Conservation (phyloP, 495 filamentous ascomycete genomes). For the Aspergillus cavernicola region DNA sequence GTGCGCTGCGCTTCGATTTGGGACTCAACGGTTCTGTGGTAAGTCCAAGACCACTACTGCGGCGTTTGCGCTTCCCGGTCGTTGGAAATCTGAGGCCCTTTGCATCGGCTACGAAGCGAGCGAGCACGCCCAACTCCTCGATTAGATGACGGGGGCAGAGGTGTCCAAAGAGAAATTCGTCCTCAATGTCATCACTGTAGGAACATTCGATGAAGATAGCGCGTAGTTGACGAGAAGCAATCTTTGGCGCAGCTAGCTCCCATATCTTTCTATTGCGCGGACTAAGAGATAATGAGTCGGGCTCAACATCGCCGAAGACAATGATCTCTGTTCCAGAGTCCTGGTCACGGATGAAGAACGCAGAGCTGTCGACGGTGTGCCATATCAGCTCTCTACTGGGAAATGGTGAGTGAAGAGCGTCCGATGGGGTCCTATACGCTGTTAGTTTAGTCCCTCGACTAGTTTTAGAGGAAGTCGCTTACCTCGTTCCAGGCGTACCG, state of each 20-base stretch:
- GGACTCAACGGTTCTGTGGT: constrained; percentile 20
- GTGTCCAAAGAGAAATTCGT: constrained; percentile 80
- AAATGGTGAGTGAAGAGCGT: constrained; percentile 12
- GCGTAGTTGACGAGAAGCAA: constrained; percentile 60
- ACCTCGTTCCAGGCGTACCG: constrained; percentile 26
- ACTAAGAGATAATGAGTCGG: constrained; percentile 75
- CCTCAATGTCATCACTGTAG: constrained; percentile 71
- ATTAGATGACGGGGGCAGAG: constrained; percentile 77
- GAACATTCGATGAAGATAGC: constrained; percentile 96
- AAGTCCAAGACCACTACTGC: constrained; percentile 1
- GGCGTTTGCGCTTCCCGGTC: constrained; percentile 33
- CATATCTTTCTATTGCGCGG: constrained; percentile 80
- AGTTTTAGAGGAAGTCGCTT: constrained; percentile 9
- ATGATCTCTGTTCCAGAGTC: constrained; percentile 69
- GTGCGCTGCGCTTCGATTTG: constrained; percentile 19
- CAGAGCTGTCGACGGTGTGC: constrained; percentile 72
- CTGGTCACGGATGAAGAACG: constrained; percentile 82
- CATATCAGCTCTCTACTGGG: constrained; percentile 8
- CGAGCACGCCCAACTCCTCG: constrained; percentile 70
- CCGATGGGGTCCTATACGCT: constrained; percentile 25
- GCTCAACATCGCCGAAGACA: constrained; percentile 94
- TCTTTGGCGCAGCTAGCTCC: constrained; percentile 79
- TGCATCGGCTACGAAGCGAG: constrained; percentile 51
- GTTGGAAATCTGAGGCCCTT: constrained; percentile 12
- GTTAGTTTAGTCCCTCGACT: not conserved